Base-by-base conservation (phyloP, 106 monocot species). In the Amphibolis antarctica region DNA sequence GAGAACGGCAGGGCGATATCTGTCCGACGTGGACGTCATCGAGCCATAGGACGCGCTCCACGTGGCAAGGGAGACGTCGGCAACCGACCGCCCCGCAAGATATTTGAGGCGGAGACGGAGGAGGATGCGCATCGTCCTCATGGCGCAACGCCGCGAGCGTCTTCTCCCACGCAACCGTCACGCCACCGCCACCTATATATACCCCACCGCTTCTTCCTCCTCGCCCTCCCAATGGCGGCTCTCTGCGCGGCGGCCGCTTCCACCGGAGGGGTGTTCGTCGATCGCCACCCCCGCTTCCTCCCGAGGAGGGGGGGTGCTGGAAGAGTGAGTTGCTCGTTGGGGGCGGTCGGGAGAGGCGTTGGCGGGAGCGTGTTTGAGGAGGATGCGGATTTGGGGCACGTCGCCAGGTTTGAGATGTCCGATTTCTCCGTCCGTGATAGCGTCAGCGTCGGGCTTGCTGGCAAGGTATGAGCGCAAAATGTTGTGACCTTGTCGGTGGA, bases 371-470 rank as follows among this genome's bases (percentile, higher is more conserved):
- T 59, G 53, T 69, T 15, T 17, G 70, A 60, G 1, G 68, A 59
- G 28, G 71, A 72, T 9, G 63, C 49, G 51, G 82, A 72, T 47
- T 53, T 70, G 63, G 82, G 74, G 0, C 74, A 79, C 28, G 89
- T 77, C 26, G 26, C 69, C 51, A 84, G 64, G 78, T 98, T 98
- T 65, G 61, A 71, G 18, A 62, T 69, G 74, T 67, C 64, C 26
- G 90, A 98, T 70, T 98, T 98, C 71, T 71, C 53, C 5, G 45
- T 87, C 17, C 62, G 75, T 45, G 76, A 84, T 67, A 80, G 72
- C 57, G 96, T 98, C 47, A 98, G 90, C 71, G 62, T 87, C 27
- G 96, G 96, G 5, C 80, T 84, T 49, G 79, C 90, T 12, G 96
- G 90, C 13, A 79, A 79, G 75, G 96, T 98, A 63, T 29, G 28